Conservation (phyloP, 2,329 filamentous ascomycete genomes). For the Colletotrichum sidae region DNA sequence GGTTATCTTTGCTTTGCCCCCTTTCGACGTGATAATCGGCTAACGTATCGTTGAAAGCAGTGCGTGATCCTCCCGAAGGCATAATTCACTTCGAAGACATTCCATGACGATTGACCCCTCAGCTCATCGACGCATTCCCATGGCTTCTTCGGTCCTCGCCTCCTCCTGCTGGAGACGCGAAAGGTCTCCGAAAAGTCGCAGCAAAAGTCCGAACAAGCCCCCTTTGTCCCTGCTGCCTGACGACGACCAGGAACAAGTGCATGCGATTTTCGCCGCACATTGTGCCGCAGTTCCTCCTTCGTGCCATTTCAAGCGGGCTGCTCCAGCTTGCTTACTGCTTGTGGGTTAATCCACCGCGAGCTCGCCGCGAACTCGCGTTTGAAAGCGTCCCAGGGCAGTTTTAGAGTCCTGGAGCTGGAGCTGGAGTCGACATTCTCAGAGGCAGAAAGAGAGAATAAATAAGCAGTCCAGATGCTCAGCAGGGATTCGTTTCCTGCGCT, state of each 20-base stretch:
- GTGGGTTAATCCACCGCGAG: slow-evolving; percentile 9
- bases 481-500: background rate
- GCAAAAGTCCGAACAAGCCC: background rate
- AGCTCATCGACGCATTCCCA: slow-evolving; percentile 7
- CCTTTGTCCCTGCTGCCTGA: slow-evolving; percentile 1
- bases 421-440: too few species aligned
- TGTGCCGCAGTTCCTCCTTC: slow-evolving; percentile 5
- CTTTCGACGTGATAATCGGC: background rate
- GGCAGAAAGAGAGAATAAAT: background rate
- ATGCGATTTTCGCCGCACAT: slow-evolving; percentile 3
- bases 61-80: slow-evolving; percentile 1
- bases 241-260: background rate
- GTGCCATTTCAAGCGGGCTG: slow-evolving; percentile 12
- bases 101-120: background rate
- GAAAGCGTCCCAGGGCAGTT: slow-evolving; percentile 14
- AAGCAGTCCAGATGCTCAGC: background rate
- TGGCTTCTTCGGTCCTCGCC: background rate
- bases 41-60: background rate
- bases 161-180: background rate
- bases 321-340: background rate
- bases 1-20: background rate
- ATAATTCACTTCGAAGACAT: background rate
- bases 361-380: slow-evolving; percentile 15
- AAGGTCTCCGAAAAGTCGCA: background rate
- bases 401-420: slow-evolving; percentile 21